Base-by-base conservation (phyloP, 2,329 filamentous ascomycete genomes). In the Parastagonospora avenae region DNA sequence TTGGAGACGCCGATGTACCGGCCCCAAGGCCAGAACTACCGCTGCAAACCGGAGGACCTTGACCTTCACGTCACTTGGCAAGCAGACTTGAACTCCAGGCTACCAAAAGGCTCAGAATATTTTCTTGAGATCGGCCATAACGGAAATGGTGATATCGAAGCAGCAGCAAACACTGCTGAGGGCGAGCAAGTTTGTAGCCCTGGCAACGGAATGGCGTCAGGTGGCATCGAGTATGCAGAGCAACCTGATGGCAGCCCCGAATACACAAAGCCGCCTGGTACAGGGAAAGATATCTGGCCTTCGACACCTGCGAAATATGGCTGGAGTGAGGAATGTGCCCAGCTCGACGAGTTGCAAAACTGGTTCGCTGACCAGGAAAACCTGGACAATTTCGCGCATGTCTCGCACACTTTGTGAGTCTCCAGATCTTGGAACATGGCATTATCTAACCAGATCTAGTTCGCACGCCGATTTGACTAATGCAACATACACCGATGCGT, bases 391-490 rank as follows among this genome's bases (percentile, higher is more conserved):
- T 86, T 84, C 64, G 80, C 78, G 7, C 80, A 84, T 45, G 72
- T 87, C n/a, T 85, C 83, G 1, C 84, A 87, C 68, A 86, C 84
- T 1, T 86, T 86, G 67, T 72, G 63, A 43, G 69, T 55, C 27
- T 8, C 8, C 3, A 19, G 8, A 7, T 15, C 15, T 28, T 11
- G 8, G 4, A 4, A 8, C 11, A 28, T 14, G 42, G 16, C 27
- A 16, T n/a, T 6, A 15, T 9, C 55, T 63, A 33, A 62, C 45
- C 8, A 2, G 27, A 2, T 12, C 1, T 28, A 71, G 68, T 66
- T 82, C 82, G 2, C 84, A 86, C 55, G 74, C 80, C 57, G 79
- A 81, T 54, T 71, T 85, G 50, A 80, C 85, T 60, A 85, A 86
- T 54, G 81, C 83, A 7, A 86, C 84, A 1, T 86, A 83, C 69